Evolutionary conservation across 2,329 filamentous ascomycete genomes (phyloP).

Genomic region (Trichophyton simii): DNA sequence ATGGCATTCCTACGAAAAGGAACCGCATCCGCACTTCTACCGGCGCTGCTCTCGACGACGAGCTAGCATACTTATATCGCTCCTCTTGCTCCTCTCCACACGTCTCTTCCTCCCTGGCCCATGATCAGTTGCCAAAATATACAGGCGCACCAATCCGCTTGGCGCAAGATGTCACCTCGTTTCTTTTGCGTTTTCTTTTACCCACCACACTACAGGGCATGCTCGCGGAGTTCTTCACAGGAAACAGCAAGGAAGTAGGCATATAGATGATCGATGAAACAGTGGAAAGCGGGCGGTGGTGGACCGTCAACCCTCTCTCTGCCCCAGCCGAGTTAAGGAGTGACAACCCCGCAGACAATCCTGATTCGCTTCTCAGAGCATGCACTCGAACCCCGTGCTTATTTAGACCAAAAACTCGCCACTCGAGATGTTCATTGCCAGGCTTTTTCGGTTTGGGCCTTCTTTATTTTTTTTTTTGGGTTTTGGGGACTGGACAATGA

Average conservation of each 20-base stretch:
- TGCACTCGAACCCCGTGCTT: neutral
- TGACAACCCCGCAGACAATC: neutral
- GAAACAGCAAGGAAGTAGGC: neutral
- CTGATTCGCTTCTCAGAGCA: neutral
- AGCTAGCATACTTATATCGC: neutral
- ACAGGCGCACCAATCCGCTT: too few relatives aligned
- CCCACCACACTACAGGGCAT: too few relatives aligned
- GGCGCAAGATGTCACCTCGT: too few relatives aligned
- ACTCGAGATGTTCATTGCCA: neutral
- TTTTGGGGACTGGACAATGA: too few relatives aligned
- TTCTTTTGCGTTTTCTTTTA: too few relatives aligned
- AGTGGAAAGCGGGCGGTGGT: neutral
- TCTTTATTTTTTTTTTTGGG: neutral
- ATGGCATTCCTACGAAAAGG: conserved; percentile 2
- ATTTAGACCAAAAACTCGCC: neutral
- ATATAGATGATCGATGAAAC: neutral
- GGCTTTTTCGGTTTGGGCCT: neutral
- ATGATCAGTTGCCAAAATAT: too few relatives aligned
- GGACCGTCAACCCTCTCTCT: neutral
- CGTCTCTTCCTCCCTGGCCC: neutral
- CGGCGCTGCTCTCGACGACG: neutral
- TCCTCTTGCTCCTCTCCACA: neutral
- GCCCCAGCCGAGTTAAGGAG: neutral
- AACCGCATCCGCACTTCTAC: neutral
- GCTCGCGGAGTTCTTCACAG: too few relatives aligned